phyloP scores from a whole-genome alignment of 257 asterid genomes.

The Perilla frutescens region DNA sequence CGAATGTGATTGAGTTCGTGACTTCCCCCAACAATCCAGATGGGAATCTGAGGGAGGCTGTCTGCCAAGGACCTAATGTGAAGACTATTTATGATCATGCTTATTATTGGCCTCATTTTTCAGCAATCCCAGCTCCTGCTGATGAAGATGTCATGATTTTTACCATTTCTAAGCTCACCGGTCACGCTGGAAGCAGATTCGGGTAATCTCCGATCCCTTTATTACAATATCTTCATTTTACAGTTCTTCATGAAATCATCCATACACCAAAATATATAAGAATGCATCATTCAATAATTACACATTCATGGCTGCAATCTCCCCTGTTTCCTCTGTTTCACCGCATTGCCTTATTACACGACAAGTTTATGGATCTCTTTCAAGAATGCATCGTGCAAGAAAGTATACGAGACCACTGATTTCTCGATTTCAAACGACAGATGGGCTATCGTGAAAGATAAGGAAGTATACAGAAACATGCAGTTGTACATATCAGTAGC shows the following conservation, averaged over 20 bases:
- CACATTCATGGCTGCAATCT: not conserved
- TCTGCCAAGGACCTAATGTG: conserved; percentile 43
- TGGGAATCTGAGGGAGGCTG: conserved; percentile 52
- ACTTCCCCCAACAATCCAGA: conserved; percentile 85
- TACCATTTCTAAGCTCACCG: conserved; percentile 75
- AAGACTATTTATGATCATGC: conserved; percentile 64
- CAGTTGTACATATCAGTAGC: conserved; percentile 15
- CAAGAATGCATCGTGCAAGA: not conserved
- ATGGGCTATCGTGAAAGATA: conserved; percentile 75
- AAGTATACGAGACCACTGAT: not conserved
- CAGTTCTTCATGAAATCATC: not conserved
- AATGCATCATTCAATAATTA: not conserved
- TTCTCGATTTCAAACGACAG: conserved; percentile 32
- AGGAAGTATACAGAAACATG: conserved; percentile 55
- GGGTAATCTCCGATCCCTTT: conserved; percentile 49
- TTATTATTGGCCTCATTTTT: conserved; percentile 82
- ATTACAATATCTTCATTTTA: not conserved
- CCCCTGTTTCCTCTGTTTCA: not conserved
- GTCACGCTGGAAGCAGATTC: conserved; percentile 85
- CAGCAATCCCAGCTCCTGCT: conserved; percentile 69
- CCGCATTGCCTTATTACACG: not conserved
- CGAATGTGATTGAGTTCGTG: conserved; percentile 64
- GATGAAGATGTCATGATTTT: conserved; percentile 76
- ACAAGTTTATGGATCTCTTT: not conserved
- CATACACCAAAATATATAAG: not conserved